phyloP scores from a whole-genome alignment of 495 filamentous ascomycete genomes.

The Rostrohypoxylon terebratum region DNA sequence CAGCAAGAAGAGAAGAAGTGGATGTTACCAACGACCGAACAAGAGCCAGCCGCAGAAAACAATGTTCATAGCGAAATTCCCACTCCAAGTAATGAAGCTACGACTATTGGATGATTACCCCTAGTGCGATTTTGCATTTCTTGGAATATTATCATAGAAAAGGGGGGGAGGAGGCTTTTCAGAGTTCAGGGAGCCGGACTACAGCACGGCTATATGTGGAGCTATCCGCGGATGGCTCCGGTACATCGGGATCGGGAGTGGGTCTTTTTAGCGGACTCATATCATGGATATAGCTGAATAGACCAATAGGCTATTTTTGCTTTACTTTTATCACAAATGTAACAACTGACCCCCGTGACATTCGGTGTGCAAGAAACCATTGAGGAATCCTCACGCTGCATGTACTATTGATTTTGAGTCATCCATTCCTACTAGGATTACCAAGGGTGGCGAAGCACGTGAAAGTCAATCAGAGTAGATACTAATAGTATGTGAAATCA shows the following conservation, averaged over 20 bases:
- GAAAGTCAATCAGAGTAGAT: slow-evolving; percentile 1
- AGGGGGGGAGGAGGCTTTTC: not conserved
- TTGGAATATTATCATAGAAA: too few relatives aligned
- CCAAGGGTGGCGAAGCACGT: not conserved
- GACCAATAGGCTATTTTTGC: not conserved
- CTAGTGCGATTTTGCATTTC: not conserved
- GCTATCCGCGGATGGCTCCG: not conserved
- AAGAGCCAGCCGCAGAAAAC: not conserved
- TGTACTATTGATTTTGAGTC: not conserved
- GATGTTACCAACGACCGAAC: slow-evolving; percentile 10
- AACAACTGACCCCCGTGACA: not conserved
- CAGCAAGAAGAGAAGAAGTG: slow-evolving; percentile 3
- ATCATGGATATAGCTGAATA: not conserved
- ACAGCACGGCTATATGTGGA: slow-evolving; percentile 25
- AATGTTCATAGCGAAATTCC: not conserved
- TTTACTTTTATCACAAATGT: not conserved
- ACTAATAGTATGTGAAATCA: not conserved
- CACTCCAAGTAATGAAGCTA: not conserved
- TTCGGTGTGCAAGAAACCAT: not conserved
- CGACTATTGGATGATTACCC: not conserved
- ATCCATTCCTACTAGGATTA: not conserved
- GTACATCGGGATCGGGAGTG: not conserved
- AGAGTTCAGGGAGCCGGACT: not conserved
- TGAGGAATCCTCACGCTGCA: not conserved
- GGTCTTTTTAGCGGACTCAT: not conserved